Conservation (phyloP, 306 rosid genomes). For the Quillaja saponaria region DNA sequence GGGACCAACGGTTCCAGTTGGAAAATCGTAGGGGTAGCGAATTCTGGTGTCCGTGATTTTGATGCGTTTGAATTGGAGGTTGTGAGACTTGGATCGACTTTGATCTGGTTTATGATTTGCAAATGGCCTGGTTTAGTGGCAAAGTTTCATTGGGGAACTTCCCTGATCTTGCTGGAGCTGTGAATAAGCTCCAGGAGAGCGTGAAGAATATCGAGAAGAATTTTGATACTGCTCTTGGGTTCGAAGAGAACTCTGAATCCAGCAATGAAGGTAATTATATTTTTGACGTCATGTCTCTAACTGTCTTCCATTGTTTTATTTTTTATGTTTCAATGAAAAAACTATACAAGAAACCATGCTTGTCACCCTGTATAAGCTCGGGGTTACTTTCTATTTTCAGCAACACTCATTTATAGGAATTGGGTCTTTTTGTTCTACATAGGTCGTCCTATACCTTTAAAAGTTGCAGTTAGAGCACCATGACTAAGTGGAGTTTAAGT, state of each 20-base stretch:
- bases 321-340: slow-evolving; percentile 20
- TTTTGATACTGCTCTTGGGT: slow-evolving; percentile 89
- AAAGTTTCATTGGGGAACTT: slow-evolving; percentile 83
- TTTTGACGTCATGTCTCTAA: slow-evolving; percentile 16
- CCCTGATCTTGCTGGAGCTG: slow-evolving; percentile 97
- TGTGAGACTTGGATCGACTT: slow-evolving; percentile 31
- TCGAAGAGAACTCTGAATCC: slow-evolving; percentile 76
- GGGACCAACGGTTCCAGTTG: too few species aligned
- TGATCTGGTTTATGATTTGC: slow-evolving; percentile 34
- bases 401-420: too few species aligned
- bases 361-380: slow-evolving; percentile 13
- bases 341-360: neutral
- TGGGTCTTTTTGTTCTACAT: too few species aligned
- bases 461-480: too few species aligned
- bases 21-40: neutral
- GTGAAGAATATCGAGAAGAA: slow-evolving; percentile 97
- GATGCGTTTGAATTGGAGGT: slow-evolving; percentile 32
- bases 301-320: slow-evolving; percentile 16
- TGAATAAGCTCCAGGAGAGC: slow-evolving; percentile 98
- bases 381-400: neutral
- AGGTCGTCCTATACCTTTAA: too few species aligned
- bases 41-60: slow-evolving; percentile 18
- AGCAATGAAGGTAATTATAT: slow-evolving; percentile 69
- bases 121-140: slow-evolving; percentile 96
- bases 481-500: too few species aligned